Base-by-base conservation (phyloP, 371 early-diverging fungal species). In the Rozella allomycis region DNA sequence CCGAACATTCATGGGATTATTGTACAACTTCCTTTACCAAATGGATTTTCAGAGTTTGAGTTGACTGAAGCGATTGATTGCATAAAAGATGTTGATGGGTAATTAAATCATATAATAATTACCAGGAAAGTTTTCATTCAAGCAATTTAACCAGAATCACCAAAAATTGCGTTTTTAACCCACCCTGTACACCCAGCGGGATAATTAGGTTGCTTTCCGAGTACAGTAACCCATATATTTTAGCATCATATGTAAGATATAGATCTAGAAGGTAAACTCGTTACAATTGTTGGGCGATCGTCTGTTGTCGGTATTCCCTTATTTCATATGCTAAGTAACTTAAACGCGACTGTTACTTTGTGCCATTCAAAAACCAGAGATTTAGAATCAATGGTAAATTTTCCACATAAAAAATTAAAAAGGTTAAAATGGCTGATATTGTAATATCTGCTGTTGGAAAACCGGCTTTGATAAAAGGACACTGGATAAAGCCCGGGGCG, bases 11-110 rank as follows among this genome's bases (percentile, higher is more conserved):
- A 87, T 42, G 90, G 93, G 18, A 72, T 93, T 34, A 53, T 93
- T 4, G 83, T 93, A 23, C 93, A 93, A 51, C 58, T 87, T 45
- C 93, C 93, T n/a, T 54, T 90, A n/a, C 85, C 88, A n/a, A 45
- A 49, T 5, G 72, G 72, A 37, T 55, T 86, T 33, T 67, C 70
- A 42, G 79, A 81, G 41, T 50, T 53, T 32, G 58, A 54, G 10
- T 61, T 87, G 18, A 72, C 78, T 16, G 81, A 86, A 41, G 67
- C 79, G 14, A 77, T 93, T 39, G 59, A 67, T 43, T 61, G 67
- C 5, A 50, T 61, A 43, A 93, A 88, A 52, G 93, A 93, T 51
- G 88, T 93, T 7, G 93, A 93, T 53, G 93, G 93, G 65, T 74
- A 64, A 39, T 44, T 35, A 2, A 20, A 13, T 4, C 11, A 26